Percentiles rank a stretch among this genome's conserved stretches.
Conservation (phyloP, 805 yeast genomes). For the Lachancea meyersii region DNA sequence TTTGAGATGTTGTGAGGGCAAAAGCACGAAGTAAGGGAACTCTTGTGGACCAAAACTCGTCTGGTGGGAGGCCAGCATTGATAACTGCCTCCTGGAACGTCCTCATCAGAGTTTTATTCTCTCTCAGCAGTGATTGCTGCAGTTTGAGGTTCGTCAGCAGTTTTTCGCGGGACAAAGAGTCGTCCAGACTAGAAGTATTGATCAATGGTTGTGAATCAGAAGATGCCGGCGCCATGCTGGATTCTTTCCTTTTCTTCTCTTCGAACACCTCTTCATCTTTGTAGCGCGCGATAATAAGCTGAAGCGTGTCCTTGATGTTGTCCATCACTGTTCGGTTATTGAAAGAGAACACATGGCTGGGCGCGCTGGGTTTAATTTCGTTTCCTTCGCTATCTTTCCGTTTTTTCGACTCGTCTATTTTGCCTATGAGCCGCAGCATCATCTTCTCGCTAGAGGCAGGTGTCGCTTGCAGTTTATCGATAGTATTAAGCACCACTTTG, state of each 20-base stretch:
- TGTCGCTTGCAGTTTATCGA: constrained; percentile 58
- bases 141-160: constrained; percentile 65
- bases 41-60: constrained; percentile 82
- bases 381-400: constrained; percentile 28
- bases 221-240: constrained; percentile 12
- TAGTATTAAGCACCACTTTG: constrained; percentile 37
- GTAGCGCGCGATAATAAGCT: constrained; percentile 61
- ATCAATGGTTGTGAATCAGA: constrained; percentile 29
- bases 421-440: constrained; percentile 54
- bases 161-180: constrained; percentile 48
- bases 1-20: constrained; percentile 79
- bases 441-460: constrained; percentile 60
- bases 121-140: constrained; percentile 70
- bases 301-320: constrained; percentile 58
- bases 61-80: constrained; percentile 64
- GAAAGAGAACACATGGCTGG: constrained; percentile 49
- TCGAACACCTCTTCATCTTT: constrained; percentile 46
- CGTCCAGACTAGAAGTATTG: constrained; percentile 36
- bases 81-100: constrained; percentile 87
- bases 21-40: constrained; percentile 74
- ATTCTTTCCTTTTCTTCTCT: constrained; percentile 27
- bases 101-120: constrained; percentile 60
- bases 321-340: constrained; percentile 72
- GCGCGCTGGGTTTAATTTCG: constrained; percentile 21
- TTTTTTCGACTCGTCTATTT: constrained; percentile 31